phyloP scores from a whole-genome alignment of 805 yeast genomes.

The Yarrowia divulgata region DNA sequence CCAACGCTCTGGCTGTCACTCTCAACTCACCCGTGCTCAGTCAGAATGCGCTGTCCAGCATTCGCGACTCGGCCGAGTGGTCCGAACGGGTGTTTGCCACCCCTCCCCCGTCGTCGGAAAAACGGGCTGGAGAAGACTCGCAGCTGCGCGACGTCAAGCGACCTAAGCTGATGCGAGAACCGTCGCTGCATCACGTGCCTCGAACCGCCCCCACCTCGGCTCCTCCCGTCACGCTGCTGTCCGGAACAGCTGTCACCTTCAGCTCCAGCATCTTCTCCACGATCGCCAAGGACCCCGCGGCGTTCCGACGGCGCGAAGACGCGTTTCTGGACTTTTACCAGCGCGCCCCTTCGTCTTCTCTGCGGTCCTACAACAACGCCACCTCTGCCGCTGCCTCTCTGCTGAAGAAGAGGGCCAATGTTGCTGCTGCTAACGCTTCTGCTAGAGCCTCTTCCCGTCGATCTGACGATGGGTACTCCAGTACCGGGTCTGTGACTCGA shows the following conservation, averaged over 20 bases:
- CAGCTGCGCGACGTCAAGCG: slow-evolving; percentile 37
- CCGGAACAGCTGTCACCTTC: slow-evolving; percentile 23
- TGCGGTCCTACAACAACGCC: slow-evolving; percentile 37
- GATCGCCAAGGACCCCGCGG: slow-evolving; percentile 28
- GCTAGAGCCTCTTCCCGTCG: slow-evolving; percentile 6
- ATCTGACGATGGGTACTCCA: slow-evolving; percentile 25
- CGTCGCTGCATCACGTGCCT: slow-evolving; percentile 30
- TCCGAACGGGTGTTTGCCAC: slow-evolving; percentile 36
- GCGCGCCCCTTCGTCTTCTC: slow-evolving; percentile 23
- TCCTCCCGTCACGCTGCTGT: slow-evolving; percentile 7
- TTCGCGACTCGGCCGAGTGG: slow-evolving; percentile 30
- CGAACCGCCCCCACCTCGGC: slow-evolving; percentile 36
- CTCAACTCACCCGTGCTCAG: slow-evolving; percentile 35
- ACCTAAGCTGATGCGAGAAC: slow-evolving; percentile 38
- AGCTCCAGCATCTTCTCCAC: slow-evolving; percentile 34
- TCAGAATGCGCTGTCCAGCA: slow-evolving; percentile 37
- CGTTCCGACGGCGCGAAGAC: slow-evolving; percentile 36
- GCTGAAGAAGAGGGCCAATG: slow-evolving; percentile 17
- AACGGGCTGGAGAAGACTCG: slow-evolving; percentile 25
- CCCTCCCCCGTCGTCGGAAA: slow-evolving; percentile 34
- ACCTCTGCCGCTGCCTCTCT: slow-evolving; percentile 32
- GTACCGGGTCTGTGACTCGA: slow-evolving; percentile 20
- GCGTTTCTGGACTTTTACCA: slow-evolving; percentile 33
- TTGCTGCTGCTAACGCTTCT: not conserved
- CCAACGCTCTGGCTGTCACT: slow-evolving; percentile 26